Evolutionary conservation across 2,329 filamentous ascomycete species (phyloP).

Genomic region (Alternaria triticimaculans): DNA sequence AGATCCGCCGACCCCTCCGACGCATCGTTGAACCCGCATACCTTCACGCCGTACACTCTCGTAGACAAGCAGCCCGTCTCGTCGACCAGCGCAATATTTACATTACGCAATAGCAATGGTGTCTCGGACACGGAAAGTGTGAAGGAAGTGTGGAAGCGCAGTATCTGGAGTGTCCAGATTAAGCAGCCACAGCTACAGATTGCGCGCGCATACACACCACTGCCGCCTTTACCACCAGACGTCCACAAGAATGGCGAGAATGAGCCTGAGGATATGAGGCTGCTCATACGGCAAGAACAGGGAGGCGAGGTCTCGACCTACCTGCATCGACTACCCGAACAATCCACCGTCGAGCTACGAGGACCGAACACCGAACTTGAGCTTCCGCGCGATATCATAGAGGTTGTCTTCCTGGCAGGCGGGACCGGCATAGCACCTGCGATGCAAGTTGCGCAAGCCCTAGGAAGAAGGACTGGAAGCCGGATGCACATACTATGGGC

Average conservation of each 20-base stretch:
- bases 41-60: constrained; percentile 72
- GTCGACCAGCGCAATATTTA: constrained; percentile 72
- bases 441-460: constrained; percentile 74
- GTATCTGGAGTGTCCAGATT: constrained; percentile 87
- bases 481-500: constrained; percentile 83
- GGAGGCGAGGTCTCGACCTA: constrained; percentile 88
- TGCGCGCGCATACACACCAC: constrained; percentile 85
- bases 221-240: constrained; percentile 64
- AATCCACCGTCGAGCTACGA: constrained; percentile 73
- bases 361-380: constrained; percentile 77
- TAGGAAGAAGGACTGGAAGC: constrained; percentile 56
- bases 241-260: constrained; percentile 28
- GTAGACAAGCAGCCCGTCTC: constrained; percentile 68
- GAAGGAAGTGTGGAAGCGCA: constrained; percentile 60
- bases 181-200: constrained; percentile 96
- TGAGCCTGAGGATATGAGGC: constrained; percentile 60
- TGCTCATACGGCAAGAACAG: constrained; percentile 79
- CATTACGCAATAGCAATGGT: constrained; percentile 57
- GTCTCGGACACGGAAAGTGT: constrained; percentile 38
- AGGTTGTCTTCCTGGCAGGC: constrained; percentile 84
- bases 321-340: constrained; percentile 68
- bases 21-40: constrained; percentile 60
- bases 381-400: constrained; percentile 59
- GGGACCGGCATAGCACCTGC: constrained; percentile 93
- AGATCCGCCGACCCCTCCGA: constrained; percentile 30